phyloP scores from a whole-genome alignment of 2,329 filamentous ascomycete genomes.

The Phaeoacremonium minimum region DNA sequence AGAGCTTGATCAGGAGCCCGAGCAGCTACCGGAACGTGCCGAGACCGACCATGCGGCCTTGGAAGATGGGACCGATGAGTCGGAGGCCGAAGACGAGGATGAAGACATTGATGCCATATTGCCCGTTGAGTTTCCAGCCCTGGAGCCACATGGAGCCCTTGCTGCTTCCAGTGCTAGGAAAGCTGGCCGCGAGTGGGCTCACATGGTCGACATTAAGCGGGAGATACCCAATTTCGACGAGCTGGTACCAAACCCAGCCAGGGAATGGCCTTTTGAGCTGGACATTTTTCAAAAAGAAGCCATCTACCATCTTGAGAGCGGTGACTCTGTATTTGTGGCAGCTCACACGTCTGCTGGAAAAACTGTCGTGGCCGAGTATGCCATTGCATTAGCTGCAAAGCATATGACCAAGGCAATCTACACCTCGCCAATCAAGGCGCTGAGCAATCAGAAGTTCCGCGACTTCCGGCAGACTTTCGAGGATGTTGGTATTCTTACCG shows the following conservation, averaged over 20 bases:
- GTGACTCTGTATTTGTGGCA: slow-evolving; percentile 96
- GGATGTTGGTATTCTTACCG: slow-evolving; percentile 93
- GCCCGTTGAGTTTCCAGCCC: slow-evolving; percentile 86
- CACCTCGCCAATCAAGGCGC: slow-evolving; percentile 94
- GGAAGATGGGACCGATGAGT: slow-evolving; percentile 19
- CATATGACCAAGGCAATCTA: slow-evolving; percentile 99
- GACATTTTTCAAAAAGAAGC: slow-evolving; percentile 99
- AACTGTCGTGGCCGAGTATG: slow-evolving; percentile 97
- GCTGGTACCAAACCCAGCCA: slow-evolving; percentile 92
- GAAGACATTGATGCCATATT: slow-evolving; percentile 79
- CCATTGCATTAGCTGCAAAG: slow-evolving; percentile 91
- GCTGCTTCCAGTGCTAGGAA: slow-evolving; percentile 68
- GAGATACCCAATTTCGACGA: slow-evolving; percentile 93
- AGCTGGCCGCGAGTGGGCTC: slow-evolving; percentile 86
- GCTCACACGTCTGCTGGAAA: slow-evolving; percentile 97
- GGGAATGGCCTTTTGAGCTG: slow-evolving; percentile 93
- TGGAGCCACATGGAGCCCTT: slow-evolving; percentile 79
- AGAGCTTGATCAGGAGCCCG: slow-evolving; percentile 45
- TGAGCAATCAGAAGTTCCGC: slow-evolving; percentile 98
- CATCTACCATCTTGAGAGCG: slow-evolving; percentile 92
- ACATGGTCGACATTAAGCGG: slow-evolving; percentile 94
- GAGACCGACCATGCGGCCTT: slow-evolving; percentile 15
- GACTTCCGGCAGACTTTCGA: slow-evolving; percentile 90
- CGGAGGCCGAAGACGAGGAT: slow-evolving; percentile 34
- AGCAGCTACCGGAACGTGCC: slow-evolving; percentile 24